These are phyloP conservation scores for Sporothrix euskadiensis DNA, from an alignment of 2,329 filamentous ascomycete species.

Conservation along the genomic window DNA sequence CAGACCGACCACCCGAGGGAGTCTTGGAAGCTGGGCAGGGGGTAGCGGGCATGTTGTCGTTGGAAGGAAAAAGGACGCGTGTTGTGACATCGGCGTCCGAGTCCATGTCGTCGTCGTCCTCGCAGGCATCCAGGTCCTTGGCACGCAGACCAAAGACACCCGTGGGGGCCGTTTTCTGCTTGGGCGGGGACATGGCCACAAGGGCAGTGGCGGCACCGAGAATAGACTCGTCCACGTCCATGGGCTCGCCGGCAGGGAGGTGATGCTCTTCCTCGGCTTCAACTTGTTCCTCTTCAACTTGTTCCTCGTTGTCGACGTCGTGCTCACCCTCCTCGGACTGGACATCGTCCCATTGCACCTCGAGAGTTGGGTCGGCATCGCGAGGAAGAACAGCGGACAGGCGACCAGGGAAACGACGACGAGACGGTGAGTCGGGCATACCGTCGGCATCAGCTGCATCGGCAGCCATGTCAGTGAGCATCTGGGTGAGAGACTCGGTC, in stretches of 20 bases:
- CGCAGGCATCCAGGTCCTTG: constrained; percentile 49
- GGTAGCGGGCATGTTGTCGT: constrained; percentile 43
- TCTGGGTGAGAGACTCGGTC: constrained; percentile 30
- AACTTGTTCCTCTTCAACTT: neutral
- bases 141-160: constrained; percentile 49
- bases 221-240: constrained; percentile 38
- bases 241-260: constrained; percentile 28
- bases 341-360: neutral
- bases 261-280: constrained; percentile 4
- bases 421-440: constrained; percentile 35
- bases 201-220: constrained; percentile 15
- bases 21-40: constrained; percentile 42
- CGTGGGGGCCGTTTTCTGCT: constrained; percentile 33
- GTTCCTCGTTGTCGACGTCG: neutral
- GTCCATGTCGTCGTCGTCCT: constrained; percentile 57
- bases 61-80: constrained; percentile 31
- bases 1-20: constrained; percentile 5
- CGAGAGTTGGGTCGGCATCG: constrained; percentile 34
- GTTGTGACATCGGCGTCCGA: constrained; percentile 55
- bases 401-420: constrained; percentile 41
- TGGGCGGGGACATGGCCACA: constrained; percentile 31
- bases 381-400: constrained; percentile 45
- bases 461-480: constrained; percentile 31
- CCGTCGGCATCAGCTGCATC: constrained; percentile 27
- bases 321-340: neutral